Base-by-base conservation (phyloP, 441 rosid species). In the Bruguiera hainesii region DNA sequence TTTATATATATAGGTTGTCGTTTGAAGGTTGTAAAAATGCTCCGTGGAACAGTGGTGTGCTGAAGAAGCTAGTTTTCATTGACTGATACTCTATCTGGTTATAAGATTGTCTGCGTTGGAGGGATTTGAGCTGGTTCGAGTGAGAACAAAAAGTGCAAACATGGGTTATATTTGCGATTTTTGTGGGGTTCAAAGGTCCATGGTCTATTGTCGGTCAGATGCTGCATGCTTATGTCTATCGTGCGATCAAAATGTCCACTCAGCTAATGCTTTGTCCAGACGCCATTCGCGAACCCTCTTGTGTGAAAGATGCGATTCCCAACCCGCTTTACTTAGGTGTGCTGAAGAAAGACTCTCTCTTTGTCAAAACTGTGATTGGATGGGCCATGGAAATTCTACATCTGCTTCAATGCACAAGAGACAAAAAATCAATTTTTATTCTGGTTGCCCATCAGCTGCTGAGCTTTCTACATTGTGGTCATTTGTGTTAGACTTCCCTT, bases 311-410 rank as follows among this genome's bases (percentile, higher is more conserved):
- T 96, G 99, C 71, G 82, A 83, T 76, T 81, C 88, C 0, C 96
- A 93, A 63, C 96, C 99, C 49, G 96, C 97, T 6, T 62, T 84
- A 0, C 81, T 91, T 58, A 88, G 99, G 80, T 87, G 96, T 75
- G 71, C 71, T 0, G 97, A 89, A 70, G 97, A 93, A 77, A 91
- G 78, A 48, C 71, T 85, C 31, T 89, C 91, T 1, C 88, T 96
- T n/a, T 96, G 99, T 86, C 99, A 93, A 76, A 88, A 85, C 75
- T 96, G 99, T 79, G 96, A 96, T 76, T 90, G 96, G 96, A 69
- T 74, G n/a, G 88, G 88, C 48, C 98, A 96, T 71, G 84, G 85
- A 56, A 69, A 73, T 21, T 67, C 84, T 29, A 77, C 83, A n/a
- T 70, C 79, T 0, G 71, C 82, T 66, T 78, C 83, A 0, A 68